Evolutionary conservation across 768 basidiomycete genomes (phyloP).

Genomic region (Termitomyces sp.): DNA sequence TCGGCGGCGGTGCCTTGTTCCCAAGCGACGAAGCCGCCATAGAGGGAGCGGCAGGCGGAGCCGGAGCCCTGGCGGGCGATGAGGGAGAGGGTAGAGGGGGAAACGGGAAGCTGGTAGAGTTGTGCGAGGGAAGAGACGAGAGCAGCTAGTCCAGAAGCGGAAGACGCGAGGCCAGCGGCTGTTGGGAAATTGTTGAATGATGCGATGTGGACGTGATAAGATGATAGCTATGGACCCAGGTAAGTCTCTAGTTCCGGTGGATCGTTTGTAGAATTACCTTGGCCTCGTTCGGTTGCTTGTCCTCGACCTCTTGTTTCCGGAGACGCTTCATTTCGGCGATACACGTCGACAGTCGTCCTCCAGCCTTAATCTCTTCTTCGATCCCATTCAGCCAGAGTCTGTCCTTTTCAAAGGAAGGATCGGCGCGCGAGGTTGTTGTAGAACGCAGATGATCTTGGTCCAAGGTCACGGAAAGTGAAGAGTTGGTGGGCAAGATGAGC

Average conservation of each 20-base stretch:
- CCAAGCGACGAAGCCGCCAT: slow-evolving; percentile 98
- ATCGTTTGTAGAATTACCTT: slow-evolving; percentile 44
- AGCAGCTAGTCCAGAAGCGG: slow-evolving; percentile 95
- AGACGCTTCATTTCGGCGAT: slow-evolving; percentile 83
- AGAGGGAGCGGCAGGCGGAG: slow-evolving; percentile 95
- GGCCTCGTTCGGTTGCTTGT: slow-evolving; percentile 55
- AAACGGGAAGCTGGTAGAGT: slow-evolving; percentile 77
- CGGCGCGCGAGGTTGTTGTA: slow-evolving; percentile 88
- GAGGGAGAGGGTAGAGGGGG: slow-evolving; percentile 80
- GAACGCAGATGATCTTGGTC: slow-evolving; percentile 94
- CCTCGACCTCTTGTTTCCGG: slow-evolving; percentile 69
- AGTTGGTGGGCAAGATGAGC: slow-evolving; percentile 95
- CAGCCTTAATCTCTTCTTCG: slow-evolving; percentile 84
- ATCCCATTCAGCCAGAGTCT: slow-evolving; percentile 93
- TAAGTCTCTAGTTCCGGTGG: slow-evolving; percentile 1
- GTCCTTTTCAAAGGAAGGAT: slow-evolving; percentile 70
- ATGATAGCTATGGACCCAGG: slow-evolving; percentile 43
- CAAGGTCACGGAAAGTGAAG: slow-evolving; percentile 96
- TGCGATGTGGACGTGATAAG: slow-evolving; percentile 77
- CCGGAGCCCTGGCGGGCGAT: slow-evolving; percentile 98
- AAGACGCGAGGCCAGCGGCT: slow-evolving; percentile 95
- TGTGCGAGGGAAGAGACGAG: slow-evolving; percentile 85
- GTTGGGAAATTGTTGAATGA: slow-evolving; percentile 99
- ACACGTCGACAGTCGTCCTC: slow-evolving; percentile 78
- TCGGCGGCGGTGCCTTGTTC: slow-evolving; percentile 62